A percentile compares a stretch with the other conserved stretches of the same genome.
phyloP scores from a whole-genome alignment of 1,284 basidiomycete genomes.

The Thelephora terrestris region DNA sequence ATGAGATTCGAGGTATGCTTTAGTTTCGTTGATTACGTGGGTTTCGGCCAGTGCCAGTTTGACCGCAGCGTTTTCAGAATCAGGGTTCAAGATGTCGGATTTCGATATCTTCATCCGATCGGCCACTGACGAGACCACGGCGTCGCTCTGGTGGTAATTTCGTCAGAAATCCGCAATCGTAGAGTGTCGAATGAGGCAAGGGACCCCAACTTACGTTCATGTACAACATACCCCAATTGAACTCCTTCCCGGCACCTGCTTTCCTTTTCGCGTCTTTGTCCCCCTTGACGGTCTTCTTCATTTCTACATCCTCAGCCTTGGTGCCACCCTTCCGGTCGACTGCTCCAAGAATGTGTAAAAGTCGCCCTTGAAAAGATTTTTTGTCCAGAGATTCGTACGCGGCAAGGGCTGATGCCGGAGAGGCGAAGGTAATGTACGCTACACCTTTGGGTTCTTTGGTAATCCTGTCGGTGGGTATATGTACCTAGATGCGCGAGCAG shows the following conservation, averaged over 20 bases:
- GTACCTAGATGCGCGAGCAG: slow-evolving; percentile 43
- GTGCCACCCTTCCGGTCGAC: slow-evolving; percentile 49
- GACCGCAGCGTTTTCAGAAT: slow-evolving; percentile 73
- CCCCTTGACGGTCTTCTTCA: slow-evolving; percentile 53
- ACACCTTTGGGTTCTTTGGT: slow-evolving; percentile 74
- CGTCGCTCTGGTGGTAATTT: slow-evolving; percentile 41
- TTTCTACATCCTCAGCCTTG: slow-evolving; percentile 33
- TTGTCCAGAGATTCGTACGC: slow-evolving; percentile 80
- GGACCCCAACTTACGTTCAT: slow-evolving; percentile 73
- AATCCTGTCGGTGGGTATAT: slow-evolving; percentile 66
- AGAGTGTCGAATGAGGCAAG: slow-evolving; percentile 10
- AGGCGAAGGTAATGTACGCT: slow-evolving; percentile 74
- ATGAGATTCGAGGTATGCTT: slow-evolving; percentile 73
- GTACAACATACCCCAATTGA: slow-evolving; percentile 95
- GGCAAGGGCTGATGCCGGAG: slow-evolving; percentile 56
- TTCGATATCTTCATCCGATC: slow-evolving; percentile 47
- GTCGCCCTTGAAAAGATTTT: slow-evolving; percentile 83
- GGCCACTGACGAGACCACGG: slow-evolving; percentile 27
- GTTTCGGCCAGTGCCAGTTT: slow-evolving; percentile 96
- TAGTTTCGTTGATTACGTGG: slow-evolving; percentile 92
- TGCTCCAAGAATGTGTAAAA: slow-evolving; percentile 85
- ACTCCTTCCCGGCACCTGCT: slow-evolving; percentile 68
- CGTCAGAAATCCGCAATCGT: slow-evolving; percentile 3
- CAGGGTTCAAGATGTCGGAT: slow-evolving; percentile 77
- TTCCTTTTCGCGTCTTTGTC: slow-evolving; percentile 68